A percentile compares a stretch with the other conserved stretches of the same genome.
These are phyloP conservation scores for Penicillium paxilli DNA, from an alignment of 495 filamentous ascomycete species.

Conservation along the genomic window DNA sequence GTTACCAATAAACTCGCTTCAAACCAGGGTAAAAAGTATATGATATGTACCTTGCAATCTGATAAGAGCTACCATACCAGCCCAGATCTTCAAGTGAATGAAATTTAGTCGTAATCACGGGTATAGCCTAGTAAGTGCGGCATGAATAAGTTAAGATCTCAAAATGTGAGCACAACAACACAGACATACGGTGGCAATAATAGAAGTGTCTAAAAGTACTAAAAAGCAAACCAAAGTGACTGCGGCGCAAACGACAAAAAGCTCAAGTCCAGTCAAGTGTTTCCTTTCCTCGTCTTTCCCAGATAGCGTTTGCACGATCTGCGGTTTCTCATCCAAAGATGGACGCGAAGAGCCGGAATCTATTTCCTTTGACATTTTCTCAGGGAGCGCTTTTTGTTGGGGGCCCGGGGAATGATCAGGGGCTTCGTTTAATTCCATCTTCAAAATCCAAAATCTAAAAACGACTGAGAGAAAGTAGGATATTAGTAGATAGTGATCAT, in stretches of 20 bases:
- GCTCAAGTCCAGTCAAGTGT: slow-evolving; percentile 17
- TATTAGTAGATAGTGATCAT: too few relatives aligned
- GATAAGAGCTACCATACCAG: slow-evolving; percentile 50
- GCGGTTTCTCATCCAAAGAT: neutral
- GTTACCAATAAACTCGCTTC: too few relatives aligned
- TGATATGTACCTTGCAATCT: slow-evolving; percentile 34
- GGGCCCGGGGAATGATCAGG: neutral
- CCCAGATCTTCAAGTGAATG: slow-evolving; percentile 42
- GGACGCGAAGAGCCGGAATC: neutral
- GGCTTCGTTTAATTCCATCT: neutral
- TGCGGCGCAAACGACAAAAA: slow-evolving; percentile 5
- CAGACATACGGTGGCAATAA: slow-evolving; percentile 19
- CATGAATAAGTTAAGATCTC: neutral
- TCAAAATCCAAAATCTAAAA: neutral
- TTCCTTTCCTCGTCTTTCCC: slow-evolving; percentile 6
- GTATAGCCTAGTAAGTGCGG: slow-evolving; percentile 32
- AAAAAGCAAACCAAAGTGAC: slow-evolving; percentile 19
- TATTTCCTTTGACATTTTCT: slow-evolving; percentile 1
- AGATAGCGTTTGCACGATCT: neutral
- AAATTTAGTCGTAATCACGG: slow-evolving; percentile 43
- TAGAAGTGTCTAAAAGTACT: slow-evolving; percentile 18
- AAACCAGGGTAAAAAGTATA: too few relatives aligned
- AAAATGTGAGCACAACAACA: neutral
- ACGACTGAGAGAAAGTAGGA: too few relatives aligned
- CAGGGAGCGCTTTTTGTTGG: neutral